phyloP scores from a whole-genome alignment of 2,329 filamentous ascomycete species.

The Pyricularia pennisetigena region DNA sequence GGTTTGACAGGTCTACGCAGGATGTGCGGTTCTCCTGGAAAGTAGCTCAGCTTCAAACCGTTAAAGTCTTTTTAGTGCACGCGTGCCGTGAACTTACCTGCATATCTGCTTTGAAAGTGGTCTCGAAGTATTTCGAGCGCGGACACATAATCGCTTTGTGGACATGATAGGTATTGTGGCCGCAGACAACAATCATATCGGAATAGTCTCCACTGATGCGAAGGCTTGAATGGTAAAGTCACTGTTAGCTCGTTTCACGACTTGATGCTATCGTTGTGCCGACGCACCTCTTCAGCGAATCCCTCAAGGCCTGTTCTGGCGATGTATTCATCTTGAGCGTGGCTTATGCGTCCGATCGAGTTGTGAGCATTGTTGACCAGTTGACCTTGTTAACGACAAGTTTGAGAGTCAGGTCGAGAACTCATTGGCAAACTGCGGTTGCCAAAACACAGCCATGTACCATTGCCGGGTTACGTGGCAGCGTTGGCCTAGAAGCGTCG shows the following conservation, averaged over 20 bases:
- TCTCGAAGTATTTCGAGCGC: not conserved
- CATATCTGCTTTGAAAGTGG: not conserved
- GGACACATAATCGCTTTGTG: constrained; percentile 5
- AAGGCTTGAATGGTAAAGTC: constrained; percentile 4
- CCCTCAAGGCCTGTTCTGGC: not conserved
- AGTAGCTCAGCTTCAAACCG: not conserved
- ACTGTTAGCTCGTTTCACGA: not conserved
- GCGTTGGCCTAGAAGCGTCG: not conserved
- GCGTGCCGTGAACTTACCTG: not conserved
- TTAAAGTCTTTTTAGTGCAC: not conserved
- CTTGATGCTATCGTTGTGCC: not conserved
- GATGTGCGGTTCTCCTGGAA: not conserved
- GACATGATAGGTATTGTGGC: not conserved
- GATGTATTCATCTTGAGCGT: not conserved
- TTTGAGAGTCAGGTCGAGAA: not conserved
- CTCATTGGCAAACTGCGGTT: not conserved
- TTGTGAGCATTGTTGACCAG: not conserved
- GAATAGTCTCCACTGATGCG: not conserved
- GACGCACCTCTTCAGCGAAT: not conserved
- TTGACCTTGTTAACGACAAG: not conserved
- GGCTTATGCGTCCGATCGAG: not conserved
- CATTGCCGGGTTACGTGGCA: not conserved
- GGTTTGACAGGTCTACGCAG: not conserved
- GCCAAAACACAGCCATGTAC: not conserved
- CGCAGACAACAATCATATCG: not conserved